Conservation (phyloP, 2,329 filamentous ascomycete genomes). For the Orbilia blumenaviensis region DNA sequence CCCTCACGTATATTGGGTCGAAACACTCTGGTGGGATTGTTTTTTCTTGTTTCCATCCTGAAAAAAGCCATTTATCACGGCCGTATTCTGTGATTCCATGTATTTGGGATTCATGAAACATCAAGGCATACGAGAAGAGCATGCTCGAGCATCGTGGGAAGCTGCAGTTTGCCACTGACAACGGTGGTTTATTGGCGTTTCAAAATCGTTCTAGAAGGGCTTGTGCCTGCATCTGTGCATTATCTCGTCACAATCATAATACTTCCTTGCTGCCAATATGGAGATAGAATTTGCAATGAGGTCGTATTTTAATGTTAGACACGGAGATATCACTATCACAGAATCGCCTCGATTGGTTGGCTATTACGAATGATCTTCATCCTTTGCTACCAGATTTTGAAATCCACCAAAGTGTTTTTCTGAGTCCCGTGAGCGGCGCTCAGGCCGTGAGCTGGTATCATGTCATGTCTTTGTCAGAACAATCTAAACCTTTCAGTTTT, state of each 20-base stretch:
- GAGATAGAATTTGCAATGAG: background rate
- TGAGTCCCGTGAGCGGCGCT: constrained; percentile 42
- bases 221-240: constrained; percentile 7
- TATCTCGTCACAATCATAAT: constrained; percentile 10
- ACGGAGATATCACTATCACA: constrained; percentile 16
- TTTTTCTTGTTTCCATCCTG: constrained; percentile 1
- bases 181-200: constrained; percentile 14
- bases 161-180: constrained; percentile 16
- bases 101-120: constrained; percentile 43
- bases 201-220: constrained; percentile 44
- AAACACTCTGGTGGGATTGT: constrained; percentile 29
- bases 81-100: constrained; percentile 1
- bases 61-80: constrained; percentile 4
- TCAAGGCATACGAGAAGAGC: constrained; percentile 10
- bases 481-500: constrained; percentile 12
- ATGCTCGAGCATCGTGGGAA: too few species aligned
- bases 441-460: constrained; percentile 25
- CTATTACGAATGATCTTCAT: constrained; percentile 39
- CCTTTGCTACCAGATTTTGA: constrained; percentile 1
- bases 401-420: background rate
- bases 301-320: background rate
- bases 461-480: constrained; percentile 48
- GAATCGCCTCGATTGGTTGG: constrained; percentile 37
- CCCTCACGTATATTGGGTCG: constrained; percentile 51
- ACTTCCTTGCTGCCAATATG: background rate